These are phyloP conservation scores for Gentiana straminea DNA, from an alignment of 257 asterid genomes.

Conservation along the genomic window DNA sequence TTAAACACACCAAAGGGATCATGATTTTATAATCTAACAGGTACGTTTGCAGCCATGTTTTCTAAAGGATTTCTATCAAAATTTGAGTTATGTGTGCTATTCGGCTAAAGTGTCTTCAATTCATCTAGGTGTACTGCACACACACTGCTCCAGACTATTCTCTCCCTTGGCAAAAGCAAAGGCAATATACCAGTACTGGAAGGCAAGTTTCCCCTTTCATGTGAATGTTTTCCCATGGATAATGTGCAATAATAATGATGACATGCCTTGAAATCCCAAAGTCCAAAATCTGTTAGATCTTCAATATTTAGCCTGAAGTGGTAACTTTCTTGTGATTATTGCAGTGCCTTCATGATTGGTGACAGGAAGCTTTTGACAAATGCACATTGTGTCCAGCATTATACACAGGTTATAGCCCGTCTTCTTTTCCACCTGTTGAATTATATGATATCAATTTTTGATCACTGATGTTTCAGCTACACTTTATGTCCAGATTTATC, in stretches of 20 bases:
- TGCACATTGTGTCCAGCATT: slow-evolving; percentile 93
- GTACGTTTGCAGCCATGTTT: slow-evolving; percentile 15
- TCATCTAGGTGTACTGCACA: slow-evolving; percentile 71
- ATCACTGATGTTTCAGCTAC: too few relatives aligned
- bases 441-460: too few relatives aligned
- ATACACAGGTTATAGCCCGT: slow-evolving; percentile 50
- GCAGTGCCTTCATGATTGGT: slow-evolving; percentile 93
- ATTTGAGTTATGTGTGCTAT: background rate
- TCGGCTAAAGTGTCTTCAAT: background rate
- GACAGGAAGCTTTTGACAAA: slow-evolving; percentile 85
- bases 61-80: background rate
- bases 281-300: background rate
- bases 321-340: slow-evolving; percentile 4
- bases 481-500: too few relatives aligned
- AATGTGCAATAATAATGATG: background rate
- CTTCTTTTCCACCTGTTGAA: background rate
- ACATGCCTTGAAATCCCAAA: background rate
- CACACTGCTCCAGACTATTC: slow-evolving; percentile 95
- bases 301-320: background rate
- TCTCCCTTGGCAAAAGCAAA: slow-evolving; percentile 97
- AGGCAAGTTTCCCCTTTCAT: slow-evolving; percentile 42
- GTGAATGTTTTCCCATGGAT: background rate
- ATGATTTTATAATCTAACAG: too few relatives aligned
- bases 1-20: too few relatives aligned
- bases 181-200: slow-evolving; percentile 88